A percentile compares a stretch with the other conserved stretches of the same genome.
phyloP scores from a whole-genome alignment of 495 filamentous ascomycete species.

The Usnea hakonensis region DNA sequence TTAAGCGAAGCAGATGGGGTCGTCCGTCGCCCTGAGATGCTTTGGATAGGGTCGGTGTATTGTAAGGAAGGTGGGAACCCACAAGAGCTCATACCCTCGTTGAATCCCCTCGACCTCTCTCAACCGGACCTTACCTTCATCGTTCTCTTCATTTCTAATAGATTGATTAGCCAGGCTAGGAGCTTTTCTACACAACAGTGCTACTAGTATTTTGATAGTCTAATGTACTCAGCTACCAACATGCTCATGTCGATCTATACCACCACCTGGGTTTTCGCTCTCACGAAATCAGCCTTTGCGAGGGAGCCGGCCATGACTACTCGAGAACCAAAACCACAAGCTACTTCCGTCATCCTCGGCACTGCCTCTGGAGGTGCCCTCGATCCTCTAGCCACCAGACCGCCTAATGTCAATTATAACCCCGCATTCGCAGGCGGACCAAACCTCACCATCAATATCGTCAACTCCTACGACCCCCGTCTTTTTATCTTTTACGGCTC shows the following conservation, averaged over 20 bases:
- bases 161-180: too few relatives aligned
- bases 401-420: background rate
- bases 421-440: background rate
- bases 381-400: background rate
- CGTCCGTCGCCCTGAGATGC: too few relatives aligned
- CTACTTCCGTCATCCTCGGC: slow-evolving; percentile 1
- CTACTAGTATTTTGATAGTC: too few relatives aligned
- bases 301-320: background rate
- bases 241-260: background rate
- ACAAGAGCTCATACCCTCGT: background rate
- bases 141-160: too few relatives aligned
- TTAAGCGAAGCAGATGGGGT: too few relatives aligned
- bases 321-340: background rate
- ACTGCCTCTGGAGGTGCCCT: slow-evolving; percentile 13
- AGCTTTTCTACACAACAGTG: too few relatives aligned
- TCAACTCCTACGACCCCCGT: slow-evolving; percentile 4
- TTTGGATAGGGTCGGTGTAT: background rate
- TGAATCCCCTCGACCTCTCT: background rate
- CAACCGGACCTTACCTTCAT: background rate
- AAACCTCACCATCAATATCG: slow-evolving; percentile 11
- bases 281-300: background rate
- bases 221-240: background rate
- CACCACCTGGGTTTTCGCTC: background rate
- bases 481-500: slow-evolving; percentile 15
- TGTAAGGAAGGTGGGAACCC: background rate